A percentile compares a stretch with the other conserved stretches of the same genome.
Evolutionary conservation across 495 filamentous ascomycete genomes (phyloP).

Genomic region (Penicillium antarcticum): DNA sequence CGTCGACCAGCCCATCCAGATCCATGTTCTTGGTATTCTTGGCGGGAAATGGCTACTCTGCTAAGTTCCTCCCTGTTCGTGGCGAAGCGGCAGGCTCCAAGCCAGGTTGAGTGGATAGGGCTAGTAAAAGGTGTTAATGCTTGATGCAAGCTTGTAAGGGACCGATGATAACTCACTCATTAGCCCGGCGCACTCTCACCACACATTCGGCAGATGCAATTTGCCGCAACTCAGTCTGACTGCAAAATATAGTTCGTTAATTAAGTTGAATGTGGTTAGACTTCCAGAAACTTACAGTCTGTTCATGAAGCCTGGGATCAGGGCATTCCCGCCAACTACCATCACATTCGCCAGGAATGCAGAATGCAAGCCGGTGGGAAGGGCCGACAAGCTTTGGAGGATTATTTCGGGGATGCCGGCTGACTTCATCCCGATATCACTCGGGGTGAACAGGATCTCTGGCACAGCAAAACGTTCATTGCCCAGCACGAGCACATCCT

Average conservation of each 20-base stretch:
- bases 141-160: not conserved
- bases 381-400: conserved; percentile 70
- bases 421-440: conserved; percentile 83
- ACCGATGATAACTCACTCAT: conserved; percentile 47
- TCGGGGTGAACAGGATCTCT: conserved; percentile 83
- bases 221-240: conserved; percentile 68
- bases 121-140: conserved; percentile 26
- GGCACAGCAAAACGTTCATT: conserved; percentile 92
- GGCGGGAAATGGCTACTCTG: conserved; percentile 68
- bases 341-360: conserved; percentile 82
- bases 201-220: conserved; percentile 74
- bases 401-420: conserved; percentile 78
- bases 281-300: conserved; percentile 53
- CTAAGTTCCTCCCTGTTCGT: conserved; percentile 59
- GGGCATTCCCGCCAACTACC: conserved; percentile 81
- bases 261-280: not conserved
- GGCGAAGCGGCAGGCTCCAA: conserved; percentile 75
- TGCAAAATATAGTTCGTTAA: conserved; percentile 19
- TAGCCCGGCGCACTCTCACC: conserved; percentile 66
- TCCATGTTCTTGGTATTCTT: conserved; percentile 88
- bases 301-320: conserved; percentile 77
- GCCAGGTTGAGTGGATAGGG: conserved; percentile 80
- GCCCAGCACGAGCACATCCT: conserved; percentile 80
- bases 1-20: conserved; percentile 71
- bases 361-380: conserved; percentile 76